These are phyloP conservation scores for Graphiopsis chlorocephala DNA, from an alignment of 2,329 filamentous ascomycete species.

Conservation along the genomic window DNA sequence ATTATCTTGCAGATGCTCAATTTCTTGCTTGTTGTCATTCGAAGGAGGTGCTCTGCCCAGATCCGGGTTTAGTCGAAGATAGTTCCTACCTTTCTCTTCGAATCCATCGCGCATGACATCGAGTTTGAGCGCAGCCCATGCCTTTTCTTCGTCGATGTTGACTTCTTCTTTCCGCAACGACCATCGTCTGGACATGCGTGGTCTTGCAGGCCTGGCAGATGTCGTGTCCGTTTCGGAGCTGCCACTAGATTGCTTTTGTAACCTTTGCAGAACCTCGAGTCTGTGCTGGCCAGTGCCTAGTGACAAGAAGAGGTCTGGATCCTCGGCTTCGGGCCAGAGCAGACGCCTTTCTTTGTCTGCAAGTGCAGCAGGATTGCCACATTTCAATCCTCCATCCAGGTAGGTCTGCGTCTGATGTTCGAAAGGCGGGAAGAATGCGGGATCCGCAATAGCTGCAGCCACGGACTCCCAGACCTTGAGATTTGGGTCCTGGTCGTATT, in stretches of 20 bases:
- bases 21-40: slow-evolving; percentile 36
- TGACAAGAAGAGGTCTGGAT: slow-evolving; percentile 37
- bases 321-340: slow-evolving; percentile 21
- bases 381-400: slow-evolving; percentile 49
- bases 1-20: slow-evolving; percentile 33
- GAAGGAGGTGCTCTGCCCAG: slow-evolving; percentile 25
- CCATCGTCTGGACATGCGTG: slow-evolving; percentile 6
- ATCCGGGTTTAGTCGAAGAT: slow-evolving; percentile 29
- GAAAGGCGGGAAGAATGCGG: slow-evolving; percentile 52
- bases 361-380: slow-evolving; percentile 52
- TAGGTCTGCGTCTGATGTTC: slow-evolving; percentile 48
- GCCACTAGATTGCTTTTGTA: not conserved
- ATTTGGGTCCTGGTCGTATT: slow-evolving; percentile 39
- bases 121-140: slow-evolving; percentile 34
- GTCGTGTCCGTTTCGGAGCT: not conserved
- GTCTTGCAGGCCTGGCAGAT: not conserved
- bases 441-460: slow-evolving; percentile 51
- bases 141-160: slow-evolving; percentile 34
- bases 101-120: slow-evolving; percentile 10
- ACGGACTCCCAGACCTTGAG: slow-evolving; percentile 53
- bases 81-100: slow-evolving; percentile 19
- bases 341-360: slow-evolving; percentile 46
- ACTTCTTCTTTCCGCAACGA: slow-evolving; percentile 4
- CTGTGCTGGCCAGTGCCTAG: slow-evolving; percentile 36
- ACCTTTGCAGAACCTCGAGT: slow-evolving; percentile 16